phyloP scores from a whole-genome alignment of 345 rosid genomes.

The Bruguiera parviflora region DNA sequence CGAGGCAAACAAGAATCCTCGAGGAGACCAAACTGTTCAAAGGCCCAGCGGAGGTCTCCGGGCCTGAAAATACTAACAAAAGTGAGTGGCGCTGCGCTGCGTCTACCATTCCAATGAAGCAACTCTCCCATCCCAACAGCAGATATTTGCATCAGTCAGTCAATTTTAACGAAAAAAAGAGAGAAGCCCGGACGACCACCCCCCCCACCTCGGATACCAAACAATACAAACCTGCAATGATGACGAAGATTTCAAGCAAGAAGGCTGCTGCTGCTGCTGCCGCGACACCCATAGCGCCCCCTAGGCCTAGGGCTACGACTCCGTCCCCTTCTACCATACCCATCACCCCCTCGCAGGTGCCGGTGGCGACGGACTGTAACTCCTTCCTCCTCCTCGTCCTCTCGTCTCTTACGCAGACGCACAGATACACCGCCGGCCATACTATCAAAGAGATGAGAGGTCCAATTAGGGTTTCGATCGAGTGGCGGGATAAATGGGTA shows the following conservation, averaged over 20 bases:
- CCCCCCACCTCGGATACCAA: too few species aligned
- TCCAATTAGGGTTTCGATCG: too few species aligned
- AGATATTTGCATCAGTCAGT: too few species aligned
- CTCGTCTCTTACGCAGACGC: neutral
- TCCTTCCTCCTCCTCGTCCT: neutral
- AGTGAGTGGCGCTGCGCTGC: too few species aligned
- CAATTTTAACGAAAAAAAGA: too few species aligned
- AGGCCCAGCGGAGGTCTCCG: neutral
- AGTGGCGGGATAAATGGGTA: too few species aligned
- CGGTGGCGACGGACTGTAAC: neutral
- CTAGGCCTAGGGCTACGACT: neutral
- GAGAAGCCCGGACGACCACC: too few species aligned
- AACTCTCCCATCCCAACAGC: too few species aligned
- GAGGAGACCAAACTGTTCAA: neutral
- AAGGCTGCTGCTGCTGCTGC: neutral
- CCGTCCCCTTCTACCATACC: neutral
- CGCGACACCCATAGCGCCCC: neutral
- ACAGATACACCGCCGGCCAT: neutral
- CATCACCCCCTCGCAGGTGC: neutral
- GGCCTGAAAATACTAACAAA: neutral
- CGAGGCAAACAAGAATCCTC: neutral
- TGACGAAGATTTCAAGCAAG: slow-evolving; percentile 1
- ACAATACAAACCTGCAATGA: neutral
- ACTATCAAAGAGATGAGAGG: too few species aligned
- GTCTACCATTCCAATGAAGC: too few species aligned